These are phyloP conservation scores for Mycena sanguinolenta DNA, from an alignment of 768 basidiomycete species.

Conservation along the genomic window DNA sequence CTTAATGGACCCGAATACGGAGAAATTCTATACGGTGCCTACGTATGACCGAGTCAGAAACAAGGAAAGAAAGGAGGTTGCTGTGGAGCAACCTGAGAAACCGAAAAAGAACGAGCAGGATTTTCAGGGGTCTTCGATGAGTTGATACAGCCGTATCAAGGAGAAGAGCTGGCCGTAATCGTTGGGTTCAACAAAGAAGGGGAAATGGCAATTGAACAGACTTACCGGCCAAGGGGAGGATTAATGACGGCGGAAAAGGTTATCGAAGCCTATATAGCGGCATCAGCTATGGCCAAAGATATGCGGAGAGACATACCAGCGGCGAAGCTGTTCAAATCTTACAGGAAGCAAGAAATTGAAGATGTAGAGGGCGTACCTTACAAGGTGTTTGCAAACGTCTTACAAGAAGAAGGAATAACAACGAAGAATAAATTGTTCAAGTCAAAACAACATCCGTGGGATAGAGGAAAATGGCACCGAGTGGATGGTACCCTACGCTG, in stretches of 20 bases:
- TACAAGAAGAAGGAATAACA: background rate
- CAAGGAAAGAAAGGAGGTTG: background rate
- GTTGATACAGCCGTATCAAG: conserved; percentile 10
- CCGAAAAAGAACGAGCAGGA: conserved; percentile 10
- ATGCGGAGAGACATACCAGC: background rate
- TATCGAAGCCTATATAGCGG: conserved; percentile 11
- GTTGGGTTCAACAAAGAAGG: conserved; percentile 20
- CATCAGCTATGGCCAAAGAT: background rate
- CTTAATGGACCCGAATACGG: conserved; percentile 42
- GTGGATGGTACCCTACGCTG: background rate
- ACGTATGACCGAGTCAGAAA: conserved; percentile 20
- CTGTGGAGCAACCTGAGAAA: too few species aligned
- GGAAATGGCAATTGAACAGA: conserved; percentile 9
- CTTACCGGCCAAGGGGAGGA: conserved; percentile 31
- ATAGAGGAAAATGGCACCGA: background rate
- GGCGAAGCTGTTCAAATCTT: conserved; percentile 1
- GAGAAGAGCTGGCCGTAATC: conserved; percentile 27
- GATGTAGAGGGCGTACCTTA: conserved; percentile 9
- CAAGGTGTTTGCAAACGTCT: conserved; percentile 18
- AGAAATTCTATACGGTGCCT: conserved; percentile 4
- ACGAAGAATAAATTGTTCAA: background rate
- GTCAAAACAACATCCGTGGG: background rate
- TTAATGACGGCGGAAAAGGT: conserved; percentile 16
- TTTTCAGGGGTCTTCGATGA: conserved; percentile 25
- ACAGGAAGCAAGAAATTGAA: background rate